Conservation (phyloP, 176 grass and related monocot genomes). For the Musa schizocarpa region DNA sequence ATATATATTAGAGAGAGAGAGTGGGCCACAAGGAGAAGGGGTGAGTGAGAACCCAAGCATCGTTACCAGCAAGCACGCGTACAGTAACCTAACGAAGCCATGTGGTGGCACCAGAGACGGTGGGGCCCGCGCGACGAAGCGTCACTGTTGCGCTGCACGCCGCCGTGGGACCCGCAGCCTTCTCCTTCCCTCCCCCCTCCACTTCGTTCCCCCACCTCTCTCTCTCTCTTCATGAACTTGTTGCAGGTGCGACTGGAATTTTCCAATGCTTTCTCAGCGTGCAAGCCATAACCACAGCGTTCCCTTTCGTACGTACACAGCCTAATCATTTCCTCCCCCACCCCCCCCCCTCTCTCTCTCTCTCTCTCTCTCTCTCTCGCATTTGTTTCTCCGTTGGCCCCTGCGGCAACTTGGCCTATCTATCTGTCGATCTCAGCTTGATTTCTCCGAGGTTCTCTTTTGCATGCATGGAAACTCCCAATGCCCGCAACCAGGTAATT, state of each 20-base stretch:
- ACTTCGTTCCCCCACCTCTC: too few relatives aligned
- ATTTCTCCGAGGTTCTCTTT: constrained; percentile 3
- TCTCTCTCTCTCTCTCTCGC: constrained; percentile 1
- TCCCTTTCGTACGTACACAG: neutral
- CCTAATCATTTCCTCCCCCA: neutral
- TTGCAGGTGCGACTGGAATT: neutral
- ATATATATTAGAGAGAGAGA: too few relatives aligned
- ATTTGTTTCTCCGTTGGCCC: neutral
- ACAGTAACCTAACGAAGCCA: too few relatives aligned
- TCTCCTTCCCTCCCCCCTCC: too few relatives aligned
- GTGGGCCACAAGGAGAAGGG: too few relatives aligned
- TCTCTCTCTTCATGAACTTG: too few relatives aligned
- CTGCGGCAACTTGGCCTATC: neutral
- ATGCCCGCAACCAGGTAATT: constrained; percentile 1
- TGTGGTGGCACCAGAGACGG: too few relatives aligned
- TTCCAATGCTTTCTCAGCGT: constrained; percentile 11
- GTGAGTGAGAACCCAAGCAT: too few relatives aligned
- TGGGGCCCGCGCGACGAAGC: too few relatives aligned
- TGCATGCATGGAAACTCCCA: constrained; percentile 12
- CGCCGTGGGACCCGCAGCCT: too few relatives aligned
- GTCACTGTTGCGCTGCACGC: too few relatives aligned
- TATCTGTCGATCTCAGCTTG: neutral
- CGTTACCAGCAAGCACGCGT: too few relatives aligned
- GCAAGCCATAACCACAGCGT: constrained; percentile 6
- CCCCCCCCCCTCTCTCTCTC: neutral